These are phyloP conservation scores for Omphalotus olearius DNA, from an alignment of 1,284 basidiomycete genomes.

Conservation along the genomic window DNA sequence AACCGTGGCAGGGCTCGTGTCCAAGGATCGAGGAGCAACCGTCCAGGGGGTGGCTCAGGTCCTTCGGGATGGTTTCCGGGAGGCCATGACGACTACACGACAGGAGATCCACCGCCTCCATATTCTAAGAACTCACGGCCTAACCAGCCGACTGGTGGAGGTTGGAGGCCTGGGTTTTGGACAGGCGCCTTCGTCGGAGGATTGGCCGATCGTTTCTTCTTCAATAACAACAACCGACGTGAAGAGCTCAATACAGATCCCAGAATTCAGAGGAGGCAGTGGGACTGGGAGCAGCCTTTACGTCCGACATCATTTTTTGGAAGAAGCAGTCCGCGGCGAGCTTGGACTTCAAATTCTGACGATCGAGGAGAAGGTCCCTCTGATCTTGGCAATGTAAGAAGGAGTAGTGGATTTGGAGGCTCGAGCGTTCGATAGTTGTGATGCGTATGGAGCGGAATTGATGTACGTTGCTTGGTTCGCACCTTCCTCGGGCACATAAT, in stretches of 20 bases:
- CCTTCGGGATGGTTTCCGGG: constrained; percentile 48
- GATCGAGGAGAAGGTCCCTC: constrained; percentile 70
- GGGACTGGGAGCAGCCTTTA: constrained; percentile 17
- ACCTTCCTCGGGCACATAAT: no score
- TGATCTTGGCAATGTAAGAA: constrained; percentile 57
- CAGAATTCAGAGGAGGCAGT: constrained; percentile 14
- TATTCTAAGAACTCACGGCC: constrained; percentile 50
- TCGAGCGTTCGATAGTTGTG: constrained; percentile 48
- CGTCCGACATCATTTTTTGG: constrained; percentile 1
- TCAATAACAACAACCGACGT: constrained; percentile 20
- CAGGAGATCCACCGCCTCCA: constrained; percentile 66
- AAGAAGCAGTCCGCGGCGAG: not conserved
- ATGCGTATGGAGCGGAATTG: not conserved
- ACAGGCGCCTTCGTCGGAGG: constrained; percentile 71
- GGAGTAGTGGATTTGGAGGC: constrained; percentile 67
- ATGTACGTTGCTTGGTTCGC: no score
- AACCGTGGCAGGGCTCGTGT: constrained; percentile 15
- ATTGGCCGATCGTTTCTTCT: constrained; percentile 49
- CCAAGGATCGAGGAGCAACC: not conserved
- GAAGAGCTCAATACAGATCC: constrained; percentile 27
- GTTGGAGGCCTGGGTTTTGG: constrained; percentile 76
- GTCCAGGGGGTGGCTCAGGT: constrained; percentile 24
- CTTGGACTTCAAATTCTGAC: constrained; percentile 24
- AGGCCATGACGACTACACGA: constrained; percentile 32
- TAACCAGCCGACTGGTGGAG: constrained; percentile 22